These are phyloP conservation scores for Iberis pinnata DNA, from an alignment of 345 rosid species.

Conservation along the genomic window DNA sequence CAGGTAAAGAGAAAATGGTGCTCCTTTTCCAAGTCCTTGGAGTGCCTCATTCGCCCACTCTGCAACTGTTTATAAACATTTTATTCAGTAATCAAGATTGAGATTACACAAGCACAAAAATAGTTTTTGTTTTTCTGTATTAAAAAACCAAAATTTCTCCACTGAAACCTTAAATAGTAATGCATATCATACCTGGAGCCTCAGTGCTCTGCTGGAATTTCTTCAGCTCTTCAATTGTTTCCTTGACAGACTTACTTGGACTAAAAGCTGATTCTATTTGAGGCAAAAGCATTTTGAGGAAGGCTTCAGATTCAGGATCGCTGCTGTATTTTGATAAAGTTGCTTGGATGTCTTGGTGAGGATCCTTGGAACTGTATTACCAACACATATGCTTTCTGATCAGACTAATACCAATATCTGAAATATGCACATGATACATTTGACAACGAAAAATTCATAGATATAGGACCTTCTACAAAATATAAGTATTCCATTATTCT, in stretches of 20 bases:
- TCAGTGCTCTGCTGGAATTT: slow-evolving; percentile 53
- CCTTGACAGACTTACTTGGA: slow-evolving; percentile 50
- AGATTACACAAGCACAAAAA: not conserved
- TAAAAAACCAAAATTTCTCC: not conserved
- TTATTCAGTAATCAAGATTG: not conserved
- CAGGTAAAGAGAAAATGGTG: slow-evolving; percentile 86
- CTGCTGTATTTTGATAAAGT: slow-evolving; percentile 50
- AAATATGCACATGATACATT: slow-evolving; percentile 1
- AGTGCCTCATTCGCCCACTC: slow-evolving; percentile 89
- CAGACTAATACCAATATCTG: not conserved
- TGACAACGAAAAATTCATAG: not conserved
- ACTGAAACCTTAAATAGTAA: not conserved
- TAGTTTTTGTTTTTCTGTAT: not conserved
- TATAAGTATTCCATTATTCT: not conserved
- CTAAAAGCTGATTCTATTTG: slow-evolving; percentile 60
- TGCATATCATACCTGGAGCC: slow-evolving; percentile 43
- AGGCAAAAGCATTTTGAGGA: slow-evolving; percentile 58
- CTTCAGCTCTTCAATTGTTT: slow-evolving; percentile 62
- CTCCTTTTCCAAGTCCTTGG: slow-evolving; percentile 72
- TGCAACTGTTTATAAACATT: slow-evolving; percentile 35
- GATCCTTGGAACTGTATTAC: slow-evolving; percentile 59
- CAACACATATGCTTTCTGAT: slow-evolving; percentile 13
- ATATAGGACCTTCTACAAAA: not conserved
- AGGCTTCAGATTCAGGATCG: slow-evolving; percentile 54
- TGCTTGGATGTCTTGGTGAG: slow-evolving; percentile 46